phyloP scores from a whole-genome alignment of 192 early-diverging fungal species.

The Geranomyces variabilis region DNA sequence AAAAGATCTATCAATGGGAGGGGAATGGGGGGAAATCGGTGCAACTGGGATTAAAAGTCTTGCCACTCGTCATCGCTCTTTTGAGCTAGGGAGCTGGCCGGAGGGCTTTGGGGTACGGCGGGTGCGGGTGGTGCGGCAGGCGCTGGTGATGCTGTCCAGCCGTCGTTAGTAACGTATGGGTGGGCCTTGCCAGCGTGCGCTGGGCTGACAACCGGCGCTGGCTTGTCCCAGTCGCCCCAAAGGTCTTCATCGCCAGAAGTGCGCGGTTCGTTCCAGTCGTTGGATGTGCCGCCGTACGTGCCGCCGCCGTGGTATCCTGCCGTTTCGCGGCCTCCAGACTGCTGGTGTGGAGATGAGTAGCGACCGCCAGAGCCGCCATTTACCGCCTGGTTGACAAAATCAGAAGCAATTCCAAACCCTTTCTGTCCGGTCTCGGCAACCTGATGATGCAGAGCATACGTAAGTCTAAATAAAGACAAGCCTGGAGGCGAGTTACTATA shows the following conservation, averaged over 20 bases:
- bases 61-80: slow-evolving; percentile 40
- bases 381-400: slow-evolving; percentile 32
- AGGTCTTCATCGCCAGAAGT: slow-evolving; percentile 16
- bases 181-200: not conserved
- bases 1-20: too few species aligned
- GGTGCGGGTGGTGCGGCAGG: not conserved
- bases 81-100: not conserved
- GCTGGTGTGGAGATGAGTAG: slow-evolving; percentile 9
- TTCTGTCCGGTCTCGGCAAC: slow-evolving; percentile 42
- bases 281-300: not conserved
- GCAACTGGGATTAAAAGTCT: slow-evolving; percentile 33
- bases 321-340: slow-evolving; percentile 13
- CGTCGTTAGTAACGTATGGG: not conserved
- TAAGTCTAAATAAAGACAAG: not conserved
- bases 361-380: slow-evolving; percentile 6
- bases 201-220: not conserved
- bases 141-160: not conserved
- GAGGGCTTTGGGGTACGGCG: not conserved
- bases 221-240: slow-evolving; percentile 42
- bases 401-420: slow-evolving; percentile 30
- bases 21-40: too few species aligned
- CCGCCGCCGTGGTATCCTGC: slow-evolving; percentile 8
- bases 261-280: slow-evolving; percentile 8
- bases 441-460: slow-evolving; percentile 1
- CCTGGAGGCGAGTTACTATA: too few species aligned